Percentiles rank a stretch among this genome's conserved stretches.
Evolutionary conservation across 2,329 filamentous ascomycete genomes (phyloP).

Genomic region (Fusarium circinatum): DNA sequence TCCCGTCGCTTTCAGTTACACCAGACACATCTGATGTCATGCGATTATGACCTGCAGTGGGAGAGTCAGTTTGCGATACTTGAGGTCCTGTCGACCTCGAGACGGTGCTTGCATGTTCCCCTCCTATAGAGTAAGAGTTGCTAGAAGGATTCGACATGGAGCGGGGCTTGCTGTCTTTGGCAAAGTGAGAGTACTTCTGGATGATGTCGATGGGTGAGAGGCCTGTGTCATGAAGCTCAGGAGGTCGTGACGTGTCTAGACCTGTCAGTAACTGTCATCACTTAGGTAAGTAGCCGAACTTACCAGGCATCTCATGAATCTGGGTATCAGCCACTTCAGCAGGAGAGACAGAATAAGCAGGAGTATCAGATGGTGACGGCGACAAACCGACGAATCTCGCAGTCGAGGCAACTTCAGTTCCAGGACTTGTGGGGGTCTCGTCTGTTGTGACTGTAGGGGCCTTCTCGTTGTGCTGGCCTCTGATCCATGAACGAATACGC

Average conservation of each 20-base stretch:
- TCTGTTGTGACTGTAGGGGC: constrained; percentile 57
- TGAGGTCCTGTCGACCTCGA: constrained; percentile 43
- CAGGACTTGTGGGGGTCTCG: constrained; percentile 53
- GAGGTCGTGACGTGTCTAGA: constrained; percentile 55
- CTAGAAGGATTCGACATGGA: constrained; percentile 39
- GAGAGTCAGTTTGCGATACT: constrained; percentile 11
- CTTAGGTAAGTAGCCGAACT: constrained; percentile 13
- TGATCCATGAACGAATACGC: constrained; percentile 64
- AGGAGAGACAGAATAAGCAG: constrained; percentile 18
- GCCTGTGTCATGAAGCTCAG: constrained; percentile 59
- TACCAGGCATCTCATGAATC: constrained; percentile 61
- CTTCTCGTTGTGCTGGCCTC: constrained; percentile 56
- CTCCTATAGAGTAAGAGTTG: constrained; percentile 38
- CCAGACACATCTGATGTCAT: constrained; percentile 40
- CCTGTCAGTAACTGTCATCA: neutral
- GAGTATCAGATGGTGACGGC: constrained; percentile 23
- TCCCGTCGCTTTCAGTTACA: constrained; percentile 12
- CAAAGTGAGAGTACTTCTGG: constrained; percentile 46
- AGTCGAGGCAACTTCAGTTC: constrained; percentile 51
- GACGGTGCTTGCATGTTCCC: constrained; percentile 43
- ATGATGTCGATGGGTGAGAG: constrained; percentile 54
- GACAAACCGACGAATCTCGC: constrained; percentile 20
- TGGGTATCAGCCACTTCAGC: constrained; percentile 57
- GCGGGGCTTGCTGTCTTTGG: constrained; percentile 15
- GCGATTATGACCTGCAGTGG: constrained; percentile 22